Conservation (phyloP, 2,329 filamentous ascomycete genomes). For the Colletotrichum sp. region DNA sequence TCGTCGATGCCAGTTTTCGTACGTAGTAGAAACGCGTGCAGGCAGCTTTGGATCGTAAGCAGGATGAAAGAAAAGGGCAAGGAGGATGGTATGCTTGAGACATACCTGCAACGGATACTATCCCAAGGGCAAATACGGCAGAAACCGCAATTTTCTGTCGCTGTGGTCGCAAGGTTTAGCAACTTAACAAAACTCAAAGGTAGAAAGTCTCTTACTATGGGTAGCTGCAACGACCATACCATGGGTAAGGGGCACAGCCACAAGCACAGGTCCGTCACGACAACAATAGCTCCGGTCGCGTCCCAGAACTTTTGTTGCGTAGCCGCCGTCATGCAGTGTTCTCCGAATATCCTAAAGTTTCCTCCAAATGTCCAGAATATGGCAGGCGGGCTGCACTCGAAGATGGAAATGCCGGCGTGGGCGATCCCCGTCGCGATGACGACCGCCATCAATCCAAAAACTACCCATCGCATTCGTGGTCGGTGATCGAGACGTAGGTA, state of each 20-base stretch:
- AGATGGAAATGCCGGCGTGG: not conserved
- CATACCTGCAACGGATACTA: not conserved
- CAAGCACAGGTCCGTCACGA: not conserved
- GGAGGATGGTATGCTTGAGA: not conserved
- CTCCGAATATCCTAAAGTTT: not conserved
- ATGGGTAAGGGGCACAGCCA: not conserved
- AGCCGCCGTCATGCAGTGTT: not conserved
- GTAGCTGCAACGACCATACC: not conserved
- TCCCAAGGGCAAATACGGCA: not conserved
- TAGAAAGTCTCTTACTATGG: not conserved
- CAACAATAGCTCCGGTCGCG: not conserved
- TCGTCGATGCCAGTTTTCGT: not conserved
- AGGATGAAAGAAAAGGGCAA: not conserved
- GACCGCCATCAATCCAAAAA: not conserved
- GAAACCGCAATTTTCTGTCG: not conserved
- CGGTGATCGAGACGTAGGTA: not conserved
- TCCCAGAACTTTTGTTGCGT: not conserved
- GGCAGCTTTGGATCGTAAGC: not conserved
- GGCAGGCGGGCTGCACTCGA: not conserved
- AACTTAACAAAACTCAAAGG: accelerated
- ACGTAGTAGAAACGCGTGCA: not conserved
- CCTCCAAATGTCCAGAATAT: not conserved
- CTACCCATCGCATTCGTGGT: not conserved
- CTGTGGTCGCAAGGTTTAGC: accelerated
- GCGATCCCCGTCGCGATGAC: not conserved